A percentile compares a stretch with the other conserved stretches of the same genome.
Conservation (phyloP, 2,329 filamentous ascomycete species). For the Diaporthe eres region DNA sequence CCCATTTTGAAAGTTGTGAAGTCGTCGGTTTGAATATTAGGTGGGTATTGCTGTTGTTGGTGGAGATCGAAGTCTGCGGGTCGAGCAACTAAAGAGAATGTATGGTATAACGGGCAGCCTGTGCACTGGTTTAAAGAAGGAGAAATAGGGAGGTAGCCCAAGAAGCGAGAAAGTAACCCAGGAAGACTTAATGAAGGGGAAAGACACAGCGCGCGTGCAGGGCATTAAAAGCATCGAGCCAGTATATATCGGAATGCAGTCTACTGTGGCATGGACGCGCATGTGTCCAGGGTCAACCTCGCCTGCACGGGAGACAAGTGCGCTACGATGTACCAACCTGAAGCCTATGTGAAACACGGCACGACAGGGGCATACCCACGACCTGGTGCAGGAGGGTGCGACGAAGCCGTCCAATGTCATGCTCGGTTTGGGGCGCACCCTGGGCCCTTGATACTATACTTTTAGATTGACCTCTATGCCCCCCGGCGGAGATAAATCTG, state of each 20-base stretch:
- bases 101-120: slow-evolving; percentile 44
- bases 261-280: slow-evolving; percentile 34
- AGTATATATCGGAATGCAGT: slow-evolving; percentile 33
- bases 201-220: slow-evolving; percentile 31
- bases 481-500: slow-evolving; percentile 27
- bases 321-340: slow-evolving; percentile 45
- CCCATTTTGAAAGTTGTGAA: slow-evolving; percentile 53
- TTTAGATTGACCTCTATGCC: slow-evolving; percentile 33
- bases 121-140: slow-evolving; percentile 47
- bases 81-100: slow-evolving; percentile 43
- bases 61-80: slow-evolving; percentile 39
- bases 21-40: slow-evolving; percentile 30
- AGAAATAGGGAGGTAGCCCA: slow-evolving; percentile 42
- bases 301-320: slow-evolving; percentile 29
- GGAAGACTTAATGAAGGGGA: slow-evolving; percentile 37
- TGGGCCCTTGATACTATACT: slow-evolving; percentile 14
- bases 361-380: slow-evolving; percentile 39
- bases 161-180: slow-evolving; percentile 41
- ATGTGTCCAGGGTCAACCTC: slow-evolving; percentile 37
- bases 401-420: slow-evolving; percentile 36
- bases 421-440: slow-evolving; percentile 26
- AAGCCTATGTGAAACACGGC: slow-evolving; percentile 49
- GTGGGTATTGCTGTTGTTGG: slow-evolving; percentile 40
- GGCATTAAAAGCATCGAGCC: slow-evolving; percentile 25
- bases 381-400: slow-evolving; percentile 18